A percentile compares a stretch with the other conserved stretches of the same genome.
Conservation (phyloP, 2,329 filamentous ascomycete genomes). For the Fusarium sp. region DNA sequence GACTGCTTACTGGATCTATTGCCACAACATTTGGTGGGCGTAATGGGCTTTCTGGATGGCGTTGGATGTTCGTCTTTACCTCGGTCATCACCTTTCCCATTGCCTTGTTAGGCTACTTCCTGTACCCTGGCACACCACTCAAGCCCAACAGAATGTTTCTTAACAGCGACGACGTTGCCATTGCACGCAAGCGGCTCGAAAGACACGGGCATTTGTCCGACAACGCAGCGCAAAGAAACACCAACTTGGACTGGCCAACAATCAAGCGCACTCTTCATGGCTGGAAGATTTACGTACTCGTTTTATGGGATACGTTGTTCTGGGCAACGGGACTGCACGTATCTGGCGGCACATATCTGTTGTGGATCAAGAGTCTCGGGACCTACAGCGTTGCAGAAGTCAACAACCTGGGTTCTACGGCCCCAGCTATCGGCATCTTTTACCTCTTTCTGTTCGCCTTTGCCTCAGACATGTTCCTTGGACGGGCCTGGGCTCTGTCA, state of each 20-base stretch:
- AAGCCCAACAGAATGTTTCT: background rate
- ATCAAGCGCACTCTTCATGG: background rate
- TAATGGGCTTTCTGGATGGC: background rate
- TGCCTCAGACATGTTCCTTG: background rate
- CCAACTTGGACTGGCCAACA: background rate
- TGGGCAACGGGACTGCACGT: background rate
- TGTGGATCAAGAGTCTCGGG: background rate
- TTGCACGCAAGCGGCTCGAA: background rate
- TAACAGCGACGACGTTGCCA: background rate
- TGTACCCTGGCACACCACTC: background rate
- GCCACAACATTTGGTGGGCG: background rate
- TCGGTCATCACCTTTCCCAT: background rate
- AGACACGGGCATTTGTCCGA: background rate
- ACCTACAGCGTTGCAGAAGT: background rate
- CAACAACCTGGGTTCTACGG: background rate
- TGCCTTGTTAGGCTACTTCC: background rate
- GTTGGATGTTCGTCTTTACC: constrained; percentile 1
- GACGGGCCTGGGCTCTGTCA: background rate
- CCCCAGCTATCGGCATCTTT: background rate
- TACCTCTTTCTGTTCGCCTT: background rate
- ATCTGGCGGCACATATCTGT: background rate
- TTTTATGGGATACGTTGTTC: background rate
- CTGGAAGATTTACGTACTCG: background rate
- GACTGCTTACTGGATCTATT: background rate
- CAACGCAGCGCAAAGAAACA: background rate